These are phyloP conservation scores for Echites panduratus DNA, from an alignment of 257 asterid genomes.

Conservation along the genomic window DNA sequence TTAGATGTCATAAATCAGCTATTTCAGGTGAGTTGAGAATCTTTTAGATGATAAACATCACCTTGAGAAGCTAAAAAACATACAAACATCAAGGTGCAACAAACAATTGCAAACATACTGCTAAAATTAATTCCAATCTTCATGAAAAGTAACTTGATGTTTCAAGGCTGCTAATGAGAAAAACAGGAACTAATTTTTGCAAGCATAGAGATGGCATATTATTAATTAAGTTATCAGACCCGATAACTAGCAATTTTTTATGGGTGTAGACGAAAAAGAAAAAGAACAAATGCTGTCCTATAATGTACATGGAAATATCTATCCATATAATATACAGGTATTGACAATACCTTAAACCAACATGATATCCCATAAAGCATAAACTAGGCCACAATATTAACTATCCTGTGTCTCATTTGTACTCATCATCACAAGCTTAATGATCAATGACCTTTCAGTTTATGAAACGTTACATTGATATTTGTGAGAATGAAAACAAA, in stretches of 20 bases:
- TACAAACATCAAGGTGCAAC: background rate
- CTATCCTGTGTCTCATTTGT: background rate
- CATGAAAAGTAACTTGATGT: background rate
- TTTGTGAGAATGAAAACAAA: background rate
- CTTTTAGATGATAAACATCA: background rate
- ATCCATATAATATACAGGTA: background rate
- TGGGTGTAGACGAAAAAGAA: background rate
- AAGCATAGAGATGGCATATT: background rate
- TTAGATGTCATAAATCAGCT: background rate
- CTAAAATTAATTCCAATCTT: background rate
- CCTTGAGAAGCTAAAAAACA: background rate
- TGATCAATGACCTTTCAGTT: background rate
- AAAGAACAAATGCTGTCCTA: background rate
- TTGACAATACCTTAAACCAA: background rate
- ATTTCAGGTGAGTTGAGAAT: background rate
- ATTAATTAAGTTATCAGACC: background rate
- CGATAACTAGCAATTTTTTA: background rate
- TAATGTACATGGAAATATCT: too few relatives aligned
- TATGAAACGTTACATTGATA: background rate
- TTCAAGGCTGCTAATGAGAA: background rate
- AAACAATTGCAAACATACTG: background rate
- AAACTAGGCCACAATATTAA: background rate
- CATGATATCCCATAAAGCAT: background rate
- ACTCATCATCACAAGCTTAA: background rate
- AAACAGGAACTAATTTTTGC: background rate